Evolutionary conservation across 2,329 filamentous ascomycete genomes (phyloP).

Genomic region (Pyrenochaeta sp.): DNA sequence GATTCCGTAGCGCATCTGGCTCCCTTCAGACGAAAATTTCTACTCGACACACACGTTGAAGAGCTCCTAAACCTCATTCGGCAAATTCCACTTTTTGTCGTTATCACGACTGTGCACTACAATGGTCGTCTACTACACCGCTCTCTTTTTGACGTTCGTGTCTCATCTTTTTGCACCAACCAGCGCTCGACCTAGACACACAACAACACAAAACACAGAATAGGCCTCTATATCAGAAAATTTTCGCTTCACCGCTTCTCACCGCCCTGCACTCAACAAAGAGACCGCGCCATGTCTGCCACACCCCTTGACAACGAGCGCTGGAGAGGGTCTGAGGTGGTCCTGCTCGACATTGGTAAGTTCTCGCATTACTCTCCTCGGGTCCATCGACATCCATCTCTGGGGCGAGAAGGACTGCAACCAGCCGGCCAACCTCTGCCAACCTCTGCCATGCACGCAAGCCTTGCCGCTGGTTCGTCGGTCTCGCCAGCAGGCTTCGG

Average conservation of each 20-base stretch:
- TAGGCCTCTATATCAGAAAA: conserved; percentile 28
- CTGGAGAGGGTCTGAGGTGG: conserved; percentile 54
- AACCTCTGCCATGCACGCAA: conserved; percentile 24
- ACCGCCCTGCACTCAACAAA: conserved; percentile 37
- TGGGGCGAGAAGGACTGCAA: conserved; percentile 23
- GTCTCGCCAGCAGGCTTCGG: conserved; percentile 30
- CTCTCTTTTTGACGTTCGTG: conserved; percentile 34
- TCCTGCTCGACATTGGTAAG: conserved; percentile 69
- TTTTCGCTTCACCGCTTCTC: conserved; percentile 45
- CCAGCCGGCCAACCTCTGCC: conserved; percentile 25
- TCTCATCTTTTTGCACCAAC: conserved; percentile 35
- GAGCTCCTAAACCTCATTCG: conserved; percentile 29
- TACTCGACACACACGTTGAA: conserved; percentile 24
- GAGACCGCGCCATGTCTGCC: conserved; percentile 36
- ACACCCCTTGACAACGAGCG: conserved; percentile 37
- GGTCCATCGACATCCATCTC: conserved; percentile 17
- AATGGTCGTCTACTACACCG: conserved; percentile 32
- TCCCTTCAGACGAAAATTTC: conserved; percentile 24
- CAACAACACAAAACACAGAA: conserved; percentile 17
- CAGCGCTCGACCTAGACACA: conserved; percentile 37
- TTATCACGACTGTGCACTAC: conserved; percentile 21
- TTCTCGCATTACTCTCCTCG: conserved; percentile 27
- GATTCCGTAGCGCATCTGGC: conserved; percentile 11
- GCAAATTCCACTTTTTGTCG: conserved; percentile 18
- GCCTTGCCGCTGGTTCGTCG: conserved; percentile 10